Base-by-base conservation (phyloP, 768 basidiomycete genomes). In the Suillus sp. region DNA sequence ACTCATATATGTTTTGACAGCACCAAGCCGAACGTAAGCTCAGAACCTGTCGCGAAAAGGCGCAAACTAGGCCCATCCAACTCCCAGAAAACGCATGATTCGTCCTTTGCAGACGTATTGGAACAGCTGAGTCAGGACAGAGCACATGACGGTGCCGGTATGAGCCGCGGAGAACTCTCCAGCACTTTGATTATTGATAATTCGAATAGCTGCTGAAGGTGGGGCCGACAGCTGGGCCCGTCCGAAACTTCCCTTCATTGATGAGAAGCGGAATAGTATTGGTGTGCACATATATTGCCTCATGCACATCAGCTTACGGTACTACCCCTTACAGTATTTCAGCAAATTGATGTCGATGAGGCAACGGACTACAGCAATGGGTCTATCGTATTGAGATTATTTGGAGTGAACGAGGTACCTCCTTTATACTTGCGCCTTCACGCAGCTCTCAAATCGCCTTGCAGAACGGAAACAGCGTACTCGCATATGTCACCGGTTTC, bases 291-390 rank as follows among this genome's bases (percentile, higher is more conserved):
- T 59, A 22, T 60, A 20, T 42, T 34, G 10, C 25, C 14, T 32
- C 6, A 11, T 30, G 6, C 14, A 18, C 16, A 11, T 45, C 35
- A 13, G 37, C 40, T 42, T 53, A 32, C 10, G 45, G 50, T 25
- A 62, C 34, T 67, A 16, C 30, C 9, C 32, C 10, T 30, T 38
- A 11, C 63, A 96, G 94, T 91, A 20, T 99, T 99, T 70, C 97
- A 99, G 74, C 97, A 99, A 75, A 96, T 96, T 63, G 97, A 99
- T 66, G 83, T 99, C 9, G 94, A 96, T 66, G 84, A 89, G 62
- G 82, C 88, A 14, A 77, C 77, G 5, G 83, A 84, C 37, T 71
- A 71, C 8, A 73, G 72, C 4, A 76, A 77, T 2, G 79, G 81
- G 10, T 76, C 68, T 13, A 77, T 86, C 5, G 75, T 78, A 61